Conservation (phyloP, 2,329 filamentous ascomycete species). For the Aureobasidium sp. region DNA sequence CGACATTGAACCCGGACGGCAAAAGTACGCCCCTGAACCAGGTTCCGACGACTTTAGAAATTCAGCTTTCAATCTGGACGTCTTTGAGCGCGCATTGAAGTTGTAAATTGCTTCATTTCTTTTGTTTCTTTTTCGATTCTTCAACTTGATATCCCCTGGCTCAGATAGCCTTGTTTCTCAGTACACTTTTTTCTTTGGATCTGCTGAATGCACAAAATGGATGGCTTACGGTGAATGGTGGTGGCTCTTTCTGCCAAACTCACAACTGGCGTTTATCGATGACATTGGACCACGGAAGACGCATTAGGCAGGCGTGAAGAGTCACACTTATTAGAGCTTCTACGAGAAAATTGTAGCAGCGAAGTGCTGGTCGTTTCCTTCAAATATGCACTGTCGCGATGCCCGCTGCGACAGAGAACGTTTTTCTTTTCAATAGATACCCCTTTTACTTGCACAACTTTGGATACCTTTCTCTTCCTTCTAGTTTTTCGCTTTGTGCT, state of each 20-base stretch:
- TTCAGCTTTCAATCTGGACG: slow-evolving; percentile 12
- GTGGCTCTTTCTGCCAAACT: not conserved
- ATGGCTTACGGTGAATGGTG: not conserved
- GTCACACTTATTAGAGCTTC: not conserved
- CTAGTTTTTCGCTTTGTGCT: not conserved
- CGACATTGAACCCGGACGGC: slow-evolving; percentile 9
- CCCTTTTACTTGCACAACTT: too few species aligned
- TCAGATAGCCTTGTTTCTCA: not conserved
- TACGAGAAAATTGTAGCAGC: not conserved
- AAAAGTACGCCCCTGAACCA: slow-evolving; percentile 13
- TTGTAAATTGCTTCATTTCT: slow-evolving; percentile 1
- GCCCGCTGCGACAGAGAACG: too few species aligned
- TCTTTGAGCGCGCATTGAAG: slow-evolving; percentile 21
- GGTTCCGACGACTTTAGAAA: slow-evolving; percentile 18
- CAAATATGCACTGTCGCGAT: too few species aligned
- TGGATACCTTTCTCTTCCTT: too few species aligned
- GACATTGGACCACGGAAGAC: not conserved
- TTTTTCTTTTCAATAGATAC: too few species aligned
- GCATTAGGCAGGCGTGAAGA: slow-evolving; percentile 4
- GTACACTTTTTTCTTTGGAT: slow-evolving; percentile 3
- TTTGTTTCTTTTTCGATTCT: slow-evolving; percentile 8
- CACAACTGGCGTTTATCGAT: not conserved
- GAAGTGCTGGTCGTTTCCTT: not conserved
- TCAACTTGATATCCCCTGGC: slow-evolving; percentile 21
- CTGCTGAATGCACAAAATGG: not conserved